phyloP scores from a whole-genome alignment of 2,329 filamentous ascomycete species.

The Domatiomyces globalis region DNA sequence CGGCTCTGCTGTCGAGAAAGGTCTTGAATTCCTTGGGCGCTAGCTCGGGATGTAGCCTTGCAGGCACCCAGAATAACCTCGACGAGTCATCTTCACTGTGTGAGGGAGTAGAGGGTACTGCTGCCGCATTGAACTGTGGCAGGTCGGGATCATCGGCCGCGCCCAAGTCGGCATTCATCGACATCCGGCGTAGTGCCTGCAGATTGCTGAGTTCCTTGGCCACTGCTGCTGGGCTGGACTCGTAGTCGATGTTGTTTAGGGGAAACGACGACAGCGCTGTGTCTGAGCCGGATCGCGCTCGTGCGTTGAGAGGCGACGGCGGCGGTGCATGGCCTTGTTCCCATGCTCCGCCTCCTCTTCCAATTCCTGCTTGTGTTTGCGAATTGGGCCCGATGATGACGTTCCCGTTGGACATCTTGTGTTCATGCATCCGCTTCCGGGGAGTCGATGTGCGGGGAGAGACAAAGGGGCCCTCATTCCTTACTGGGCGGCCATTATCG shows the following conservation, averaged over 20 bases:
- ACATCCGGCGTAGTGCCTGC: constrained; percentile 79
- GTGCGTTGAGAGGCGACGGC: constrained; percentile 41
- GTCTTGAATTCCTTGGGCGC: constrained; percentile 94
- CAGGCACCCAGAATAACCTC: constrained; percentile 87
- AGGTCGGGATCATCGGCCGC: constrained; percentile 45
- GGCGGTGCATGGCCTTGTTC: constrained; percentile 36
- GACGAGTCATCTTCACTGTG: constrained; percentile 73
- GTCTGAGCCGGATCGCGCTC: constrained; percentile 40
- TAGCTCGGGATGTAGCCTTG: constrained; percentile 82
- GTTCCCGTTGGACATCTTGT: constrained; percentile 9
- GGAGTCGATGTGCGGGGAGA: constrained; percentile 3
- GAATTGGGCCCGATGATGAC: neutral
- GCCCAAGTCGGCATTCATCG: constrained; percentile 62
- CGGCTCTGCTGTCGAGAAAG: constrained; percentile 84
- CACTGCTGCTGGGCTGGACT: constrained; percentile 76
- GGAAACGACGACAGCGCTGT: constrained; percentile 50
- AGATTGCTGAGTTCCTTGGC: constrained; percentile 86
- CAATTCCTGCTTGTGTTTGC: neutral
- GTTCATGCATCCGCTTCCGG: constrained; percentile 8
- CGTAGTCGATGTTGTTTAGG: constrained; percentile 74
- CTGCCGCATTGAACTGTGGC: constrained; percentile 28
- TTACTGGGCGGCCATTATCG: neutral
- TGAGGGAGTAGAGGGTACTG: constrained; percentile 31
- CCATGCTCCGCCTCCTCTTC: constrained; percentile 7
- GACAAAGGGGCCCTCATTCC: neutral